Percentiles rank a stretch among this genome's conserved stretches.
phyloP scores from a whole-genome alignment of 495 filamentous ascomycete genomes.

The Aspergillus sclerotioniger region DNA sequence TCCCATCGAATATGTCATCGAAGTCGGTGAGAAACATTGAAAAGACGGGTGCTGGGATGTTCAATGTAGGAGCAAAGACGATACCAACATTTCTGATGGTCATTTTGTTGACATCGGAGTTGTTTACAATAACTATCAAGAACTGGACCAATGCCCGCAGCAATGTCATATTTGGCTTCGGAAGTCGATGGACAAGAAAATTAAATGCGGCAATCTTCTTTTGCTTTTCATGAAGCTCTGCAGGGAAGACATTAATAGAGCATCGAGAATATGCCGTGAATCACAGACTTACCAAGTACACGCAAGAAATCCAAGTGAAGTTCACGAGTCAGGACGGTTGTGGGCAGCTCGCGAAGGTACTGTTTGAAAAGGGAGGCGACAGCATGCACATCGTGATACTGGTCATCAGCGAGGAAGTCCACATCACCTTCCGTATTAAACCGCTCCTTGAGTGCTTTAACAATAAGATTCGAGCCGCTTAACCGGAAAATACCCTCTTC shows the following conservation, averaged over 20 bases:
- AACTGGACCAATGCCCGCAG: constrained; percentile 81
- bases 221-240: constrained; percentile 63
- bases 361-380: constrained; percentile 92
- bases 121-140: constrained; percentile 83
- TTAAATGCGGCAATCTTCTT: constrained; percentile 84
- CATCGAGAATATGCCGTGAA: background rate
- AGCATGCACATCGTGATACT: constrained; percentile 94
- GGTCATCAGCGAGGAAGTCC: constrained; percentile 76
- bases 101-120: constrained; percentile 95
- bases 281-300: constrained; percentile 65
- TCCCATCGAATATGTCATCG: constrained; percentile 74
- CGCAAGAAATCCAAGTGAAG: constrained; percentile 85
- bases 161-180: constrained; percentile 73
- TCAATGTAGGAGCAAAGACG: constrained; percentile 96
- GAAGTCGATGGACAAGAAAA: constrained; percentile 78
- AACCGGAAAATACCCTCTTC: constrained; percentile 97
- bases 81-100: constrained; percentile 96
- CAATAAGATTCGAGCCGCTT: constrained; percentile 90
- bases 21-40: constrained; percentile 91
- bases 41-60: constrained; percentile 94
- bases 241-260: constrained; percentile 17
- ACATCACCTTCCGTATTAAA: constrained; percentile 96
- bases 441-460: constrained; percentile 83
- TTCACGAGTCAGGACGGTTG: constrained; percentile 85
- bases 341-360: constrained; percentile 89